Evolutionary conservation across 2,329 filamentous ascomycete genomes (phyloP).

Genomic region (Fusarium nanum): DNA sequence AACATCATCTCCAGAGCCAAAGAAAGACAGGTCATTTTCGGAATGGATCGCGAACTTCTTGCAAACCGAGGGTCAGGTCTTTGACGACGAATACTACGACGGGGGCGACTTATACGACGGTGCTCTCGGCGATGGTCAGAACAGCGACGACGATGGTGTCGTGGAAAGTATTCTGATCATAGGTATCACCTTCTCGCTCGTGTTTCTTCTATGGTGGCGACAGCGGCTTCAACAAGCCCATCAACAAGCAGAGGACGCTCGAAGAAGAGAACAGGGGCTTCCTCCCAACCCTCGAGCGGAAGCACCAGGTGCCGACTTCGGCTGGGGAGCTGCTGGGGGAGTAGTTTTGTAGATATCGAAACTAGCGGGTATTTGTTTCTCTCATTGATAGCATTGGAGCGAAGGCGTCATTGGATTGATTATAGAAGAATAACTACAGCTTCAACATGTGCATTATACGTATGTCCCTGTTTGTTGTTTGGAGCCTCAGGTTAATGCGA

Average conservation of each 20-base stretch:
- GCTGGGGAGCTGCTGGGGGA: constrained; percentile 54
- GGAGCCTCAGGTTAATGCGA: background rate
- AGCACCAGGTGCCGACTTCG: constrained; percentile 47
- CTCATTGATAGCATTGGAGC: constrained; percentile 43
- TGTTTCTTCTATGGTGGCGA: constrained; percentile 84
- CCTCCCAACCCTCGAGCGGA: constrained; percentile 44
- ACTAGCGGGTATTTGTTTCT: constrained; percentile 35
- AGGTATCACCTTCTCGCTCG: constrained; percentile 77
- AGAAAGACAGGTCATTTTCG: constrained; percentile 79
- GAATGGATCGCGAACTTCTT: constrained; percentile 93
- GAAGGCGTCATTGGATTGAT: constrained; percentile 47
- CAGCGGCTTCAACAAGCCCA: constrained; percentile 74
- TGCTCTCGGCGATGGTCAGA: constrained; percentile 68
- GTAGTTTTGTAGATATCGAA: constrained; percentile 48
- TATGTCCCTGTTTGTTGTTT: background rate
- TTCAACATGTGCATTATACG: background rate
- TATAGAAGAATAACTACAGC: constrained; percentile 17
- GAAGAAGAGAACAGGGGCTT: constrained; percentile 50
- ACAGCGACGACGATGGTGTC: constrained; percentile 77
- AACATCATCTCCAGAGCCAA: constrained; percentile 65
- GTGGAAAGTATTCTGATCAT: constrained; percentile 88
- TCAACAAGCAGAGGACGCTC: constrained; percentile 50
- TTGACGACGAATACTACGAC: constrained; percentile 71
- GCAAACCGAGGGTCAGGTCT: constrained; percentile 72
- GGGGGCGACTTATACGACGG: constrained; percentile 65